A percentile compares a stretch with the other conserved stretches of the same genome.
phyloP scores from a whole-genome alignment of 192 early-diverging fungal genomes.

The Coemansia sp. region DNA sequence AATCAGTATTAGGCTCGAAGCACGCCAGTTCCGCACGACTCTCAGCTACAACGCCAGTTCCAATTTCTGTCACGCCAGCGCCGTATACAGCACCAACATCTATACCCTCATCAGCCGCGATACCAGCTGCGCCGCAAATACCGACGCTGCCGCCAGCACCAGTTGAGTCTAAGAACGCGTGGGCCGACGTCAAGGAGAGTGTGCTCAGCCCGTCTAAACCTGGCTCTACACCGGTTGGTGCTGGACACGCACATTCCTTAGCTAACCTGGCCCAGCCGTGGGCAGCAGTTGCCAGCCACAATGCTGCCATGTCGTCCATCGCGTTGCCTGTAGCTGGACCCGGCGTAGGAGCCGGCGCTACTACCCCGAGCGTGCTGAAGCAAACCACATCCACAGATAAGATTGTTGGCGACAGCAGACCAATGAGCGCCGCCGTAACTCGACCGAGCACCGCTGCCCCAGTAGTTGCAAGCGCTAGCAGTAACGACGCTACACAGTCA shows the following conservation, averaged over 20 bases:
- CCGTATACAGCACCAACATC: constrained; percentile 3
- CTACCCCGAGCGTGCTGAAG: background rate
- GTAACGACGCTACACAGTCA: background rate
- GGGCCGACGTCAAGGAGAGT: constrained; percentile 53
- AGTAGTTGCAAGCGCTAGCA: background rate
- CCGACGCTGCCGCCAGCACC: constrained; percentile 50
- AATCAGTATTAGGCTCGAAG: constrained; percentile 23
- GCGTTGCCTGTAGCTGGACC: too few relatives aligned
- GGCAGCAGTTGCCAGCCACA: constrained; percentile 50
- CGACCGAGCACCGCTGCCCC: constrained; percentile 4
- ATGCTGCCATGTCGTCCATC: background rate
- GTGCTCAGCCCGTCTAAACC: constrained; percentile 51
- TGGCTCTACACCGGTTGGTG: constrained; percentile 26
- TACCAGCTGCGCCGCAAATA: constrained; percentile 29
- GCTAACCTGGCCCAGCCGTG: constrained; percentile 47
- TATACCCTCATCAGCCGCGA: background rate
- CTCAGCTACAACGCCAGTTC: background rate
- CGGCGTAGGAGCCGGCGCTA: background rate
- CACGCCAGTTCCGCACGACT: constrained; percentile 12
- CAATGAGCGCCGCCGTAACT: constrained; percentile 5
- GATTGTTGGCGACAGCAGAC: background rate
- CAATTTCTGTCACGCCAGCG: background rate
- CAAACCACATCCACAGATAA: background rate
- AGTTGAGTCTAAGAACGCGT: constrained; percentile 49
- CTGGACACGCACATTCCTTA: constrained; percentile 16